These are phyloP conservation scores for Fraxinus baroniana DNA, from an alignment of 305 asterid species.

Conservation along the genomic window DNA sequence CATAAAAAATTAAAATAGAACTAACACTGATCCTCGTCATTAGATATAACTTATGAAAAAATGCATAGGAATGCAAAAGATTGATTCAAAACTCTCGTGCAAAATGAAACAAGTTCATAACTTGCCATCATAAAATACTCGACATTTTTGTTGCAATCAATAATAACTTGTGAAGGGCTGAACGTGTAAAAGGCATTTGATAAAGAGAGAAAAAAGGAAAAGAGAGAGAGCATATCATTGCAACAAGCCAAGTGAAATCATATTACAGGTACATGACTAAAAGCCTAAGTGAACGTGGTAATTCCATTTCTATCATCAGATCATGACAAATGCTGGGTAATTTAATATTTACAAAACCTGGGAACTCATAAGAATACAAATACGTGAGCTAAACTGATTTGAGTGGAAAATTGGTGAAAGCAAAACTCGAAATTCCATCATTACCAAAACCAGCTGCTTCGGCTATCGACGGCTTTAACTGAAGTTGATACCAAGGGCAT, in stretches of 20 bases:
- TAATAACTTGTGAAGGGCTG: neutral
- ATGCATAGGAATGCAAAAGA: neutral
- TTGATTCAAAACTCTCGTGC: neutral
- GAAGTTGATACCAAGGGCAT: conserved; percentile 76
- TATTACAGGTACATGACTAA: neutral
- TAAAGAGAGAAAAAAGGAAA: neutral
- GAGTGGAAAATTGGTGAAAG: conserved; percentile 21
- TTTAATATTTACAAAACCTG: conserved; percentile 23
- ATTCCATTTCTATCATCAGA: conserved; percentile 14
- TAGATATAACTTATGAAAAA: neutral
- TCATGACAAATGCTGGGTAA: neutral
- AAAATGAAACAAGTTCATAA: neutral
- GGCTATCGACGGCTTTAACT: conserved; percentile 77
- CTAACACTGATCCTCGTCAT: neutral
- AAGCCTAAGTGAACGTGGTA: conserved; percentile 16
- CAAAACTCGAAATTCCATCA: conserved; percentile 5
- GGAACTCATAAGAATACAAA: conserved; percentile 12
- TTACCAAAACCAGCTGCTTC: conserved; percentile 80
- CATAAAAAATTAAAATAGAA: neutral
- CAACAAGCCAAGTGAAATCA: neutral
- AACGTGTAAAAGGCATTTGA: neutral
- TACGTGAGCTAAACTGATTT: conserved; percentile 6
- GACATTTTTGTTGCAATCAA: neutral
- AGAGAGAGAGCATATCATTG: neutral
- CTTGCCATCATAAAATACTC: neutral